Conservation (phyloP, 768 basidiomycete species). For the Collybiopsis confluens region DNA sequence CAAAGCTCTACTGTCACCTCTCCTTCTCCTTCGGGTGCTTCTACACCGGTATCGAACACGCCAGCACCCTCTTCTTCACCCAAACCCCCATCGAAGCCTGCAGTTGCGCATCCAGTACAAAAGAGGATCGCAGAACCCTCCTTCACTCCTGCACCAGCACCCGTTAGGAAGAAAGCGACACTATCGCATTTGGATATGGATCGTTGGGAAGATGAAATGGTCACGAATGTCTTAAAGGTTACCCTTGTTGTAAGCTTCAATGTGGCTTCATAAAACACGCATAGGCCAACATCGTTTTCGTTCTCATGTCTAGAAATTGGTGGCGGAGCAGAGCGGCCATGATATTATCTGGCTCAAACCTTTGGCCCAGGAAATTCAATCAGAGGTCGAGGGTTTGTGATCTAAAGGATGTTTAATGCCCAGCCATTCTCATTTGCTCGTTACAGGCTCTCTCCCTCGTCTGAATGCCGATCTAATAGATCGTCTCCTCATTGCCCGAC, state of each 20-base stretch:
- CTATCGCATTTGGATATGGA: slow-evolving; percentile 47
- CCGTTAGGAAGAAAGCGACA: slow-evolving; percentile 36
- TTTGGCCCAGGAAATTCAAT: slow-evolving; percentile 61
- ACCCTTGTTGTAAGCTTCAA: slow-evolving; percentile 66
- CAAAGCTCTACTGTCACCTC: slow-evolving; percentile 41
- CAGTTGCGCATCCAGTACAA: slow-evolving; percentile 11
- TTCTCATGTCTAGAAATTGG: slow-evolving; percentile 42
- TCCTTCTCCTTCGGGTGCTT: slow-evolving; percentile 28
- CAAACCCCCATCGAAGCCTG: slow-evolving; percentile 12
- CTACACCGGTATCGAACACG: slow-evolving; percentile 27
- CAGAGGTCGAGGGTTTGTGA: slow-evolving; percentile 50
- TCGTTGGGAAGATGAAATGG: slow-evolving; percentile 71
- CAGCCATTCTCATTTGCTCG: neutral
- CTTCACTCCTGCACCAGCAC: slow-evolving; percentile 24
- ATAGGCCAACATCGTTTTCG: slow-evolving; percentile 1
- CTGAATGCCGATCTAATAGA: slow-evolving; percentile 63
- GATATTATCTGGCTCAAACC: slow-evolving; percentile 81
- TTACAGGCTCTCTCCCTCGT: slow-evolving; percentile 28
- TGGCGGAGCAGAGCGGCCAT: slow-evolving; percentile 58
- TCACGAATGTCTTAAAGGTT: slow-evolving; percentile 67
- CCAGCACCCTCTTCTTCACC: slow-evolving; percentile 24
- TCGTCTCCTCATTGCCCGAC: slow-evolving; percentile 75
- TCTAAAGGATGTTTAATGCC: neutral
- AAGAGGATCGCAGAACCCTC: slow-evolving; percentile 27
- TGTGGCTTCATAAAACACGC: neutral